phyloP scores from a whole-genome alignment of 202 grass and related monocot genomes.

The Saccharum hybrid region DNA sequence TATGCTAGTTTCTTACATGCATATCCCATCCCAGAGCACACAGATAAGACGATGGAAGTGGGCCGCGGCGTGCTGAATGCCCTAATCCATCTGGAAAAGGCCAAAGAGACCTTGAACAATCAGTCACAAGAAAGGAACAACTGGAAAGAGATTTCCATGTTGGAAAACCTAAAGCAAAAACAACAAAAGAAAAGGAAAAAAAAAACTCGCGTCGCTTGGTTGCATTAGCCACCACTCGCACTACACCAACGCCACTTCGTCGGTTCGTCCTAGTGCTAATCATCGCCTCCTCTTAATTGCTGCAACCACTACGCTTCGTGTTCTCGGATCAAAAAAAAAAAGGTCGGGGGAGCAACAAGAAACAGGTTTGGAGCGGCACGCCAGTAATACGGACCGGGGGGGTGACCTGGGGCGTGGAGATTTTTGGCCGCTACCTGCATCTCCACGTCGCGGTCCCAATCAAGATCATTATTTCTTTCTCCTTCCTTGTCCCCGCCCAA shows the following conservation, averaged over 20 bases:
- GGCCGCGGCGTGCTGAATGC: slow-evolving; percentile 6
- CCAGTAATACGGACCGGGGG: slow-evolving; percentile 19
- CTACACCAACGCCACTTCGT: slow-evolving; percentile 16
- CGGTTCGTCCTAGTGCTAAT: slow-evolving; percentile 8
- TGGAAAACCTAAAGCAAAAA: slow-evolving; percentile 14
- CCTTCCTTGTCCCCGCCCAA: slow-evolving; percentile 18
- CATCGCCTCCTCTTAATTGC: slow-evolving; percentile 11
- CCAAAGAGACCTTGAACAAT: neutral
- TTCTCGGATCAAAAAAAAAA: neutral
- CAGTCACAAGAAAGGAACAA: slow-evolving; percentile 2
- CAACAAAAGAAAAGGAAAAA: neutral
- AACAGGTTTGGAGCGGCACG: slow-evolving; percentile 41
- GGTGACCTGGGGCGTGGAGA: slow-evolving; percentile 40
- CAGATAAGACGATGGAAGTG: neutral
- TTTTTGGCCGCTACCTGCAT: slow-evolving; percentile 51
- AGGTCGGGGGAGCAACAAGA: neutral
- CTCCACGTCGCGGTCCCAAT: slow-evolving; percentile 48
- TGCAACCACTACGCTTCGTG: neutral
- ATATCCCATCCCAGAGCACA: neutral
- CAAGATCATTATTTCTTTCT: slow-evolving; percentile 59
- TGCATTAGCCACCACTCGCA: slow-evolving; percentile 10
- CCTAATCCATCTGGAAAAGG: slow-evolving; percentile 38
- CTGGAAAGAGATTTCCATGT: slow-evolving; percentile 32
- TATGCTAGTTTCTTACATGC: too few relatives aligned
- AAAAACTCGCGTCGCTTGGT: neutral